These are phyloP conservation scores for Coniochaeta sp. DNA, from an alignment of 2,329 filamentous ascomycete species.

Conservation along the genomic window DNA sequence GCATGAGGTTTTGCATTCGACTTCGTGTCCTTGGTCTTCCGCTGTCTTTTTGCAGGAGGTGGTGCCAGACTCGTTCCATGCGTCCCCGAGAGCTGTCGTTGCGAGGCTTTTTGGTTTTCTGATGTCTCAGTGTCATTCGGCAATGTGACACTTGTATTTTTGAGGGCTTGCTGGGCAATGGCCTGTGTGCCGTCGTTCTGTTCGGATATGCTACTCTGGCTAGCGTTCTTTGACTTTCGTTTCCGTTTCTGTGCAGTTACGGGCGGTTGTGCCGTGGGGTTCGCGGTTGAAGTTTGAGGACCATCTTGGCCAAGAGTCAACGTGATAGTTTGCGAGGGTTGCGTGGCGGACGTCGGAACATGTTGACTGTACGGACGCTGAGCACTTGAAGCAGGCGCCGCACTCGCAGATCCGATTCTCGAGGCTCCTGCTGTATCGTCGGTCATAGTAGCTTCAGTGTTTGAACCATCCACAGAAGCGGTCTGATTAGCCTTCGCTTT, in stretches of 20 bases:
- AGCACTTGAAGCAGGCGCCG: background rate
- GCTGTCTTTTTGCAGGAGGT: slow-evolving; percentile 28
- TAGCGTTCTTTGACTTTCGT: background rate
- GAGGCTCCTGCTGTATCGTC: background rate
- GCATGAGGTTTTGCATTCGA: background rate
- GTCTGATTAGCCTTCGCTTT: slow-evolving; percentile 23
- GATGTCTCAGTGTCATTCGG: background rate
- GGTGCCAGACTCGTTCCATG: slow-evolving; percentile 9
- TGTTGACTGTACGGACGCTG: background rate
- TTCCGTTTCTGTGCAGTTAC: background rate
- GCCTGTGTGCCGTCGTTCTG: background rate
- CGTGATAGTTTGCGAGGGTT: background rate
- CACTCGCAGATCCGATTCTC: background rate
- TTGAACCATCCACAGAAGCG: background rate
- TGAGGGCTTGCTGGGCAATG: background rate
- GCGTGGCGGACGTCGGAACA: background rate
- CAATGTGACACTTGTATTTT: background rate
- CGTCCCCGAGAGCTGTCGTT: background rate
- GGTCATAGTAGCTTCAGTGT: background rate
- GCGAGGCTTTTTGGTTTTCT: background rate
- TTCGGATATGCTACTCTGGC: background rate
- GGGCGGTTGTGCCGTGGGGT: background rate
- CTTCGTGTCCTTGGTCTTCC: slow-evolving; percentile 25
- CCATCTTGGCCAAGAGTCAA: background rate
- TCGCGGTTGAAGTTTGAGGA: background rate